Percentiles rank a stretch among this genome's conserved stretches.
Evolutionary conservation across 2,329 filamentous ascomycete genomes (phyloP).

Genomic region (Didymella exigua): DNA sequence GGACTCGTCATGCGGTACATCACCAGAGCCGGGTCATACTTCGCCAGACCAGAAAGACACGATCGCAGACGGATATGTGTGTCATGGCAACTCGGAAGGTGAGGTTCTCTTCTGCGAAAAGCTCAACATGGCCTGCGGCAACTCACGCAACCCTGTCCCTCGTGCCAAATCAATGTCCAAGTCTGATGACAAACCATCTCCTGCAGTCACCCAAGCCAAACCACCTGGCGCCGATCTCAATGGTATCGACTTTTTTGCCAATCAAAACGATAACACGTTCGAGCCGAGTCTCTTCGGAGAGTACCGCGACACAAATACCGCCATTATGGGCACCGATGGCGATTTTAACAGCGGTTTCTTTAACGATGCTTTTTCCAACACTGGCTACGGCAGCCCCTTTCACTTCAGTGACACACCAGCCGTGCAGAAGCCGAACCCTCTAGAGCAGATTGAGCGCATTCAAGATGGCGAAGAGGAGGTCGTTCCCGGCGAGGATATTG

Average conservation of each 20-base stretch:
- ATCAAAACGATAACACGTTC: constrained; percentile 84
- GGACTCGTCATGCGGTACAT: constrained; percentile 72
- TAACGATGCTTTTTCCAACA: constrained; percentile 76
- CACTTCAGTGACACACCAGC: constrained; percentile 63
- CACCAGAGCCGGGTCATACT: constrained; percentile 75
- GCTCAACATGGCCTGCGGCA: constrained; percentile 62
- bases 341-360: constrained; percentile 73
- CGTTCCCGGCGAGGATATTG: constrained; percentile 64
- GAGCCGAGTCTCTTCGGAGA: constrained; percentile 90
- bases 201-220: constrained; percentile 45
- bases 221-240: constrained; percentile 46
- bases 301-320: constrained; percentile 89
- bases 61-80: constrained; percentile 52
- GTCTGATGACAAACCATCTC: constrained; percentile 49
- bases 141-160: constrained; percentile 58
- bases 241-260: constrained; percentile 74
- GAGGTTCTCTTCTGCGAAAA: constrained; percentile 62
- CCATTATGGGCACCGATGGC: constrained; percentile 66
- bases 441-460: constrained; percentile 77
- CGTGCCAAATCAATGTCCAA: constrained; percentile 51
- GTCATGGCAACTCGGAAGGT: constrained; percentile 56
- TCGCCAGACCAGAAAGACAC: constrained; percentile 74
- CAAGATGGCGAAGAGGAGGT: constrained; percentile 73
- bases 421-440: constrained; percentile 65
- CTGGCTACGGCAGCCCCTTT: constrained; percentile 80